Evolutionary conservation across 148 eudicot genomes (phyloP).

Genomic region (Silene uniflora): DNA sequence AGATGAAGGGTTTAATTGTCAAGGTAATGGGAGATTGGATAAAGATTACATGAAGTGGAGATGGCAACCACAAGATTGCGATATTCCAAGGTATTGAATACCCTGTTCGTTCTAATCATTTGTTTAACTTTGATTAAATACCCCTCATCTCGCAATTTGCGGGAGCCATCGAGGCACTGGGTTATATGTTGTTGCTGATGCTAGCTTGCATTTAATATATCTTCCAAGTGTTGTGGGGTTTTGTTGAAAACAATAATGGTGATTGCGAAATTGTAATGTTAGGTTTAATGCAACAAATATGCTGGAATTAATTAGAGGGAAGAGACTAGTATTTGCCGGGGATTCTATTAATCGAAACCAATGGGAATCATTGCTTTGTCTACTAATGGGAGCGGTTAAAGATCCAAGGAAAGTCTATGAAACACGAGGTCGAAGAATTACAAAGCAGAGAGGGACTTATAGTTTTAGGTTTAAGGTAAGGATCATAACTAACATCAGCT

Average conservation of each 20-base stretch:
- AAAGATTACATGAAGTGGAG: conserved; percentile 80
- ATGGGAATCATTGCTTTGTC: conserved; percentile 93
- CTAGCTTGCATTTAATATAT: not conserved
- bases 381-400: conserved; percentile 69
- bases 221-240: not conserved
- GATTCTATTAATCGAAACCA: conserved; percentile 94
- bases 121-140: too few species aligned
- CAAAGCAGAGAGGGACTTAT: conserved; percentile 71
- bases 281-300: conserved; percentile 82
- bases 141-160: too few species aligned
- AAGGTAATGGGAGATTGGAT: conserved; percentile 72
- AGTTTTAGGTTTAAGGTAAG: conserved; percentile 80
- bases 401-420: conserved; percentile 85
- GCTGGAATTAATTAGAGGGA: conserved; percentile 82
- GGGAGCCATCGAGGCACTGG: too few species aligned
- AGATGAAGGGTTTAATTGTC: conserved; percentile 91
- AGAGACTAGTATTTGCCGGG: conserved; percentile 86
- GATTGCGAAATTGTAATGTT: conserved; percentile 4
- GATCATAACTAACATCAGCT: not conserved
- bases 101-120: not conserved
- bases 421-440: conserved; percentile 71
- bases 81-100: conserved; percentile 60
- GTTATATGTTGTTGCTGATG: too few species aligned
- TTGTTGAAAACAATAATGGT: not conserved
- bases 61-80: conserved; percentile 87